Conservation (phyloP, 768 basidiomycete genomes). For the Gyrodon lividus region DNA sequence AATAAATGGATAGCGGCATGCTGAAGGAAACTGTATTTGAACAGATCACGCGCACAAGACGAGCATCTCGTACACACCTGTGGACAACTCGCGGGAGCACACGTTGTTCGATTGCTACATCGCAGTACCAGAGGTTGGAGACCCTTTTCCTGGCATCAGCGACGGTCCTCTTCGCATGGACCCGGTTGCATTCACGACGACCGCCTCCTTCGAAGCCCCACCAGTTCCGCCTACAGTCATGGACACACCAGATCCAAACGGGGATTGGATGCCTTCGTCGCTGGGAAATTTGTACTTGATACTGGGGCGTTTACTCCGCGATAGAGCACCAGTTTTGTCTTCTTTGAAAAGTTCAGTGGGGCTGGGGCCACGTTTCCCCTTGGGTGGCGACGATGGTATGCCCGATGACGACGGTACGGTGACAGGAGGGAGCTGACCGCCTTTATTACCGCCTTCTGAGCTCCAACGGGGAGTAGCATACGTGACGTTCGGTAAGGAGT, state of each 20-base stretch:
- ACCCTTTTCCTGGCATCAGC: constrained; percentile 11
- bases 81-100: constrained; percentile 1
- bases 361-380: constrained; percentile 66
- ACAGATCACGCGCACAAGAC: constrained; percentile 7
- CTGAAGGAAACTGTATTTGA: constrained; percentile 1
- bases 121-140: constrained; percentile 2
- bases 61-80: constrained; percentile 13
- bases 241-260: constrained; percentile 12
- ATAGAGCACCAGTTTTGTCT: constrained; percentile 53
- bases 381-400: constrained; percentile 33
- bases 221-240: constrained; percentile 8
- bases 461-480: constrained; percentile 3
- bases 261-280: constrained; percentile 9
- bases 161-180: constrained; percentile 5
- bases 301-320: constrained; percentile 66
- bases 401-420: constrained; percentile 16
- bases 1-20: constrained; percentile 5
- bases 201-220: constrained; percentile 4
- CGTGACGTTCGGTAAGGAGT: constrained; percentile 6
- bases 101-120: constrained; percentile 13
- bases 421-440: constrained; percentile 4
- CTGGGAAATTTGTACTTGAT: constrained; percentile 45
- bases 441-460: constrained; percentile 3
- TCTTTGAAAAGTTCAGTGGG: constrained; percentile 69
- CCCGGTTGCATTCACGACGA: constrained; percentile 2